Evolutionary conservation across 441 rosid species (phyloP), one percentile per base, ranked within the genome.

Genomic region (Manihot esculenta): DNA sequence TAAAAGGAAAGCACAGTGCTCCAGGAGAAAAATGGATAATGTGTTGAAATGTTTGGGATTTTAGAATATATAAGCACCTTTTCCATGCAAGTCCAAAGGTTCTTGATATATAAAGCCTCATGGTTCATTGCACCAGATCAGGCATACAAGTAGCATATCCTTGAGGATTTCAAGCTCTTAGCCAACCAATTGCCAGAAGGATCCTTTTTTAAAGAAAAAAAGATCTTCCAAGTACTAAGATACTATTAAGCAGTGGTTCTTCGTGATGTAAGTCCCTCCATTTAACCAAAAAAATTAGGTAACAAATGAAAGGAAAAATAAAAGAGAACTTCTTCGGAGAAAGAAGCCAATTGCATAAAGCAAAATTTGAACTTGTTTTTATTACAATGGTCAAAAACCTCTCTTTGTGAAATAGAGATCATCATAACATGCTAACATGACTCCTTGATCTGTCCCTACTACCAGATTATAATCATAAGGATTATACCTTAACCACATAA

Each of bases 401-500:
- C 56, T 56, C 62, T 64, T 42, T 23, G 20, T 35, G 38, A 35
- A 59, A 18, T 41, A 44, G 11, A 21, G 12, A 38, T 69, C n/a
- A 9, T 27, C 45, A 55, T 38, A 3, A 54, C 55, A 69, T 50
- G 50, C 5, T 27, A 51, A 11, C 24, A 58, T 33, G 49, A 57
- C 27, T 47, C 47, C 54, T 48, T 48, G 51, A n/a, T 53, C 33
- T 69, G 42, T 62, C 21, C 38, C 13, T 38, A 30, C 14, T 35
- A n/a, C 45, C 69, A 45, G 14, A 45, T 38, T 41, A 44, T 15
- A 73, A 56, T 17, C 12, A 6, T 33, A 60, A 47, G 21, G 49
- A 18, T 58, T n/a, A 50, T 50, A 33, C 24, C 61, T 18, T 33
- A 41, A 15, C 45, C 47, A 23, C 57, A 64, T 54, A 84, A 33